Evolutionary conservation across 352 stramenopile genomes (phyloP), one percentile per base, ranked within the genome.

Genomic region (Phytophthora aleatoria): DNA sequence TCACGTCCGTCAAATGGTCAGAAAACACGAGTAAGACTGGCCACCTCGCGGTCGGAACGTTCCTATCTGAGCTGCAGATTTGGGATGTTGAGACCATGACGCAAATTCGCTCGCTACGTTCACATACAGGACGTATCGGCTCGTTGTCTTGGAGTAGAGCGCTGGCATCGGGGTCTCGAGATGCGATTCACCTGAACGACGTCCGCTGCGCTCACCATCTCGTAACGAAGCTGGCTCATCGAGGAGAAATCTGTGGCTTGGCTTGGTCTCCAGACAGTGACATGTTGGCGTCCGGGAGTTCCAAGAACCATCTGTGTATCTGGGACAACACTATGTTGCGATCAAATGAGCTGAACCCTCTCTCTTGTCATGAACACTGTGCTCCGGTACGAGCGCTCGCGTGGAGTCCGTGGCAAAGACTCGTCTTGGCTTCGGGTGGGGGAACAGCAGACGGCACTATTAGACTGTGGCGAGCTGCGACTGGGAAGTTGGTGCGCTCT

Each of bases 171-270:
- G 97, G 94, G n/a, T 96, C 90, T 30, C 74, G 89, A 15, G 96
- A 99, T 64, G 83, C 86, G 39, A 97, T 99, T 52, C 74, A 98
- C 16, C 58, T 77, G 47, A 68, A 79, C 48, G 80, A 84, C 51
- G 15, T 83, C 1, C 77, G 76, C 16, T 56, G 45, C 20, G 47
- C 38, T 30, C 45, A 31, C 6, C 36, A 98, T 71, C 73, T 83
- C 47, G 78, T 97, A 10, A 83, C 76, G 12, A 92, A 84, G 24
- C 76, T 98, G 11, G 41, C 57, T 13, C 79, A 87, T 31, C 96
- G 99, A 20, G 96, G 99, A 74, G 96, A 99, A 79, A 91, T 99
- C 31, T 99, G 97, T 64, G 96, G 95, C 6, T 78, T 99, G 8
- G 73, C 85, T 38, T 99, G 96, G 96, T 97, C 93, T 35, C 90